Conservation (phyloP, 73 alveolate species). For the Paramecium tetraurelia region DNA sequence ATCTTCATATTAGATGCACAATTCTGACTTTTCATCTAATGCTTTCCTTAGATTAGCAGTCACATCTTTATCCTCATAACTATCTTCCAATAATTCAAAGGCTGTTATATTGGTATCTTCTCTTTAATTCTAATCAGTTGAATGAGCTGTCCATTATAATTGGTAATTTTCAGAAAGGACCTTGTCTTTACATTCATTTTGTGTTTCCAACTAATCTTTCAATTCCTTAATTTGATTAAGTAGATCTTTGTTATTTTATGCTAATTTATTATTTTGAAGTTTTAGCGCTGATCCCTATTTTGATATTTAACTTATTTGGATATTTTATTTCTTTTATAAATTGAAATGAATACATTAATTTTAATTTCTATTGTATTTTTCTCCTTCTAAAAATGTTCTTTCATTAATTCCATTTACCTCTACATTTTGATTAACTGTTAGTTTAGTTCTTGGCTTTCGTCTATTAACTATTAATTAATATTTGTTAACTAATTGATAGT, state of each 20-base stretch:
- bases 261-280: background rate
- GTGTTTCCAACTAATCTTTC: background rate
- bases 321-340: background rate
- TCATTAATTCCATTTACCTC: background rate
- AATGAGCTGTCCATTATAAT: background rate
- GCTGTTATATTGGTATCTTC: conserved; percentile 38
- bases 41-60: background rate
- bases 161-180: background rate
- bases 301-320: background rate
- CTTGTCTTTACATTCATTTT: background rate
- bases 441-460: background rate
- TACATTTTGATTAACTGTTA: conserved; percentile 11
- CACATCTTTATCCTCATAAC: background rate
- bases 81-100: background rate
- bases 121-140: background rate
- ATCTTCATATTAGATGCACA: background rate
- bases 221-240: background rate
- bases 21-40: background rate
- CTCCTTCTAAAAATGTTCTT: background rate
- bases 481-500: background rate
- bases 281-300: background rate
- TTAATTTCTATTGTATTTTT: background rate
- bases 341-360: background rate
- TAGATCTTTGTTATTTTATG: background rate
- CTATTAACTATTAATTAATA: background rate